Conservation (phyloP, 2,329 filamentous ascomycete genomes). For the Stachybotrys elegans region DNA sequence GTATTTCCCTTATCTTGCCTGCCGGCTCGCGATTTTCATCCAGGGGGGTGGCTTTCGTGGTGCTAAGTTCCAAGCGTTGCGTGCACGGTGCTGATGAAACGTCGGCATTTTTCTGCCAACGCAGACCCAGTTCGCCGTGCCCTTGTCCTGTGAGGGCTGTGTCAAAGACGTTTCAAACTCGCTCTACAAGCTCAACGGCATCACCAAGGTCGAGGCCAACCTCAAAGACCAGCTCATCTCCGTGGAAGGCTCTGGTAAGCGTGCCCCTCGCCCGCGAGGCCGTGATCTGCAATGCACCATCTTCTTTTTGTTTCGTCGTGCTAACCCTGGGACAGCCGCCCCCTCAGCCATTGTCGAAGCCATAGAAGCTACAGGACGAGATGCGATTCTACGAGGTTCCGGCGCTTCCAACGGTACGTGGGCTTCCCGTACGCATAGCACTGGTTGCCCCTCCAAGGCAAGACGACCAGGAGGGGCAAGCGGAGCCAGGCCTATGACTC, state of each 20-base stretch:
- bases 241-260: constrained; percentile 73
- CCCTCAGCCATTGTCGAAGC: constrained; percentile 85
- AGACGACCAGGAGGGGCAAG: too few relatives aligned
- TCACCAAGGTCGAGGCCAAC: constrained; percentile 77
- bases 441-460: background rate
- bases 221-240: constrained; percentile 78
- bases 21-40: too few relatives aligned
- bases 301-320: too few relatives aligned
- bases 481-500: too few relatives aligned
- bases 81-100: constrained; percentile 30
- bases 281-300: too few relatives aligned
- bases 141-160: constrained; percentile 85
- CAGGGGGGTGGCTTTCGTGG: too few relatives aligned
- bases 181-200: constrained; percentile 70
- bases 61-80: too few relatives aligned
- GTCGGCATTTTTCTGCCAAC: constrained; percentile 14
- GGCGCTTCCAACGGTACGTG: constrained; percentile 76
- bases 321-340: constrained; percentile 64
- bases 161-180: constrained; percentile 80
- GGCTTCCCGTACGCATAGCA: constrained; percentile 4
- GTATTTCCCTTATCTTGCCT: too few relatives aligned
- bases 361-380: constrained; percentile 83
- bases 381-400: constrained; percentile 89
- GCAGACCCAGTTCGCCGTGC: constrained; percentile 91
- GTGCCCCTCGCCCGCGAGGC: constrained; percentile 1